Percentiles rank a stretch among this genome's conserved stretches.
phyloP scores from a whole-genome alignment of 805 yeast genomes.

The Yarrowia sp. region DNA sequence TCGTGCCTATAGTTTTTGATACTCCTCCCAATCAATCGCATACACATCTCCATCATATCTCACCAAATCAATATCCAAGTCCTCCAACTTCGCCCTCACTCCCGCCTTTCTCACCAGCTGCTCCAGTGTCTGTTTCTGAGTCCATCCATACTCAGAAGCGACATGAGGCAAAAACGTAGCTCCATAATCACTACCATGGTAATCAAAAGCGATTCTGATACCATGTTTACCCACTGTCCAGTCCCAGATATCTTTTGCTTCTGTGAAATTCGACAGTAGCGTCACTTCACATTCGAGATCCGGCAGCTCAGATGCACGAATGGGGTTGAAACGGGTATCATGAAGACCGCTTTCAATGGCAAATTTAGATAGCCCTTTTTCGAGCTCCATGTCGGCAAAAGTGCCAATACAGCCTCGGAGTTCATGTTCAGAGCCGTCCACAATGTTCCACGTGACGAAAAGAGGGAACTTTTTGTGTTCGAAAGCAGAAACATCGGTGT shows the following conservation, averaged over 20 bases:
- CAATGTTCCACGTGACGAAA: constrained; percentile 80
- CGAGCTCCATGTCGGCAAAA: constrained; percentile 55
- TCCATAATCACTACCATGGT: constrained; percentile 45
- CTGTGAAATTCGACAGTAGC: constrained; percentile 56
- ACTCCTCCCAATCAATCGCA: constrained; percentile 20
- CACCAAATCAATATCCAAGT: constrained; percentile 19
- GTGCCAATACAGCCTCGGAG: constrained; percentile 95
- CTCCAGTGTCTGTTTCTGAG: constrained; percentile 63
- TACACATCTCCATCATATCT: constrained; percentile 20
- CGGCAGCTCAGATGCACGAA: constrained; percentile 54
- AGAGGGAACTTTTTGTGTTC: constrained; percentile 50
- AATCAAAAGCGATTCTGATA: constrained; percentile 54
- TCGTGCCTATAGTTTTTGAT: not conserved
- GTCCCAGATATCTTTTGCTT: constrained; percentile 52
- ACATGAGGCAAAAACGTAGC: constrained; percentile 92
- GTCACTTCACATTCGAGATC: constrained; percentile 59
- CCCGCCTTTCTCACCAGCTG: constrained; percentile 71
- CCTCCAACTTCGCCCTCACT: not conserved
- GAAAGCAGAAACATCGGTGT: not conserved
- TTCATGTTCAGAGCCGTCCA: constrained; percentile 34
- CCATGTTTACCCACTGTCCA: constrained; percentile 90
- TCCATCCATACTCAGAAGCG: constrained; percentile 85
- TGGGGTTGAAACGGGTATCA: constrained; percentile 75
- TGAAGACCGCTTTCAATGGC: constrained; percentile 60
- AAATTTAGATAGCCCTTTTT: constrained; percentile 59